phyloP scores from a whole-genome alignment of 345 rosid species.

The Dipteronia sinensis region DNA sequence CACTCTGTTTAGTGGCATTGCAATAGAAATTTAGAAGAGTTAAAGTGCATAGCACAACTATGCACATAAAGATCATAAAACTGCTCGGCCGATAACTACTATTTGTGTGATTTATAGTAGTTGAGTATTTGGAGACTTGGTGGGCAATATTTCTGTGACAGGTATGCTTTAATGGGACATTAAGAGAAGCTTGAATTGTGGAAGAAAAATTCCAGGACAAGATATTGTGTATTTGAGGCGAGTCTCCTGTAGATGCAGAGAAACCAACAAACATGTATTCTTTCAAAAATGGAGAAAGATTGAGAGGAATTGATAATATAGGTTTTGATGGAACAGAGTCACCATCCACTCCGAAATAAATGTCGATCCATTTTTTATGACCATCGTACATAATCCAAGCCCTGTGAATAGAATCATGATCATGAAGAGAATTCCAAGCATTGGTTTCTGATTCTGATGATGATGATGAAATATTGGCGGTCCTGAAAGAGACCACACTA shows the following conservation, averaged over 20 bases:
- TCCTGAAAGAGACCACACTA: constrained; percentile 21
- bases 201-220: constrained; percentile 30
- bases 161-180: constrained; percentile 1
- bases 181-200: constrained; percentile 20
- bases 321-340: constrained; percentile 17
- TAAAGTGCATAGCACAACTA: constrained; percentile 13
- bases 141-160: constrained; percentile 18
- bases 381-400: constrained; percentile 29
- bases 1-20: background rate
- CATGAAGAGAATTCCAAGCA: constrained; percentile 16
- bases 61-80: constrained; percentile 20
- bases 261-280: constrained; percentile 35
- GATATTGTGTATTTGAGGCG: constrained; percentile 17
- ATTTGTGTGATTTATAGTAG: background rate
- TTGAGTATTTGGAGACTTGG: constrained; percentile 21
- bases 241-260: constrained; percentile 25
- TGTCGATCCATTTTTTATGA: constrained; percentile 23
- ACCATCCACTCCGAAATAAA: constrained; percentile 12
- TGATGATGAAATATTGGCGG: background rate
- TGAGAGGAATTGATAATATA: constrained; percentile 10
- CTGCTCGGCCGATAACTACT: background rate
- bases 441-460: background rate
- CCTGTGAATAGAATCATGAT: constrained; percentile 15
- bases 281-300: constrained; percentile 17
- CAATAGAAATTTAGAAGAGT: constrained; percentile 14